Conservation (phyloP, 1,284 basidiomycete species). For the Lentinula novae-zelandiae region DNA sequence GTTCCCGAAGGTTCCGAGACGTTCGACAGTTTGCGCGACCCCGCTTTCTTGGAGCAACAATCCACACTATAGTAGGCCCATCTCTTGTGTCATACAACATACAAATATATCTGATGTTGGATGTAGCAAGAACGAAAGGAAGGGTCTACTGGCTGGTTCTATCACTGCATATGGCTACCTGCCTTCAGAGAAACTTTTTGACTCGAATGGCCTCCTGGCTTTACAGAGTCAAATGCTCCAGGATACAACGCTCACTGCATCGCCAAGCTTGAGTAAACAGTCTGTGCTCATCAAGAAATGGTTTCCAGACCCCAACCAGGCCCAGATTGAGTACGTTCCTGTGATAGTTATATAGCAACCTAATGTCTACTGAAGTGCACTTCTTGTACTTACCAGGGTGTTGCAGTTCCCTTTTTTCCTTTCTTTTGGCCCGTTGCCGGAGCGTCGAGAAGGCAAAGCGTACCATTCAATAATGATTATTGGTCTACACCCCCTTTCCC, state of each 20-base stretch:
- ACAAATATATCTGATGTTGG: not conserved
- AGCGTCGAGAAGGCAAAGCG: constrained; percentile 17
- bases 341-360: not conserved
- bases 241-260: not conserved
- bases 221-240: not conserved
- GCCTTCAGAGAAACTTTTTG: not conserved
- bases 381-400: not conserved
- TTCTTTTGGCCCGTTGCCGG: constrained; percentile 4
- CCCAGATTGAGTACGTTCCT: constrained; percentile 4
- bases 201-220: not conserved
- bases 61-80: not conserved
- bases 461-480: constrained; percentile 16
- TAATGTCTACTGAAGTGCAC: not conserved
- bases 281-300: constrained; percentile 8
- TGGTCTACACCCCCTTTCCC: constrained; percentile 18
- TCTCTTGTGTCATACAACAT: not conserved
- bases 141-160: not conserved
- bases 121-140: not conserved
- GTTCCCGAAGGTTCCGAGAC: not conserved
- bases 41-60: not conserved
- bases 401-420: not conserved
- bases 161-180: not conserved
- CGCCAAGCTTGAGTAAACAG: constrained; percentile 11
- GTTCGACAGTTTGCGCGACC: not conserved
- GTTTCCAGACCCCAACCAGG: constrained; percentile 6